Percentiles rank a stretch among this genome's conserved stretches.
Conservation (phyloP, 768 basidiomycete species). For the Tremella yokohamensis region DNA sequence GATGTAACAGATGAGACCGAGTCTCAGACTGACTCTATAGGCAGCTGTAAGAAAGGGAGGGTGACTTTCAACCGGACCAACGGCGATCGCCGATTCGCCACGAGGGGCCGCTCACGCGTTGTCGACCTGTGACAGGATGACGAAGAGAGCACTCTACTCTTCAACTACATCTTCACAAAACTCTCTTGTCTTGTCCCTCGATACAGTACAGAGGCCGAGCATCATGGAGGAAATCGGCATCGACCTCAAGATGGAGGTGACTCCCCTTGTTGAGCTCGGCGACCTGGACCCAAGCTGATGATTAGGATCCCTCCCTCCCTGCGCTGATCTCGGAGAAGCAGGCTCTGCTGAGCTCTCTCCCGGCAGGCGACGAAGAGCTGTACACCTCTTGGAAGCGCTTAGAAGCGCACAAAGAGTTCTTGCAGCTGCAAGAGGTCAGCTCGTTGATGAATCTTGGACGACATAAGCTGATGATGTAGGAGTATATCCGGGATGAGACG, state of each 20-base stretch:
- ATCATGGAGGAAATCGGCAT: constrained; percentile 88
- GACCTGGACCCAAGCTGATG: background rate
- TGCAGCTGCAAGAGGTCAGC: constrained; percentile 57
- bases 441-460: background rate
- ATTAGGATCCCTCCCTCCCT: constrained; percentile 83
- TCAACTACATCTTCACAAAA: background rate
- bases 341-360: constrained; percentile 77
- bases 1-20: too few relatives aligned
- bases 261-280: constrained; percentile 49
- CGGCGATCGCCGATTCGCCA: too few relatives aligned
- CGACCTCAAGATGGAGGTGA: constrained; percentile 72
- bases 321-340: constrained; percentile 84
- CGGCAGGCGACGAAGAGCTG: constrained; percentile 71
- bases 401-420: constrained; percentile 87
- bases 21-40: too few relatives aligned
- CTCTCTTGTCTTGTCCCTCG: background rate
- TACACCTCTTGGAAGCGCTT: constrained; percentile 98
- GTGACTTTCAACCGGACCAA: too few relatives aligned
- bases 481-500: constrained; percentile 98
- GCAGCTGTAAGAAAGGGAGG: too few relatives aligned
- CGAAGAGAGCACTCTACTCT: constrained; percentile 55
- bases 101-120: too few relatives aligned
- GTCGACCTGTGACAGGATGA: background rate
- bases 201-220: background rate
- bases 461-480: constrained; percentile 59